Conservation (phyloP, 306 rosid species). For the Malus sieversii region DNA sequence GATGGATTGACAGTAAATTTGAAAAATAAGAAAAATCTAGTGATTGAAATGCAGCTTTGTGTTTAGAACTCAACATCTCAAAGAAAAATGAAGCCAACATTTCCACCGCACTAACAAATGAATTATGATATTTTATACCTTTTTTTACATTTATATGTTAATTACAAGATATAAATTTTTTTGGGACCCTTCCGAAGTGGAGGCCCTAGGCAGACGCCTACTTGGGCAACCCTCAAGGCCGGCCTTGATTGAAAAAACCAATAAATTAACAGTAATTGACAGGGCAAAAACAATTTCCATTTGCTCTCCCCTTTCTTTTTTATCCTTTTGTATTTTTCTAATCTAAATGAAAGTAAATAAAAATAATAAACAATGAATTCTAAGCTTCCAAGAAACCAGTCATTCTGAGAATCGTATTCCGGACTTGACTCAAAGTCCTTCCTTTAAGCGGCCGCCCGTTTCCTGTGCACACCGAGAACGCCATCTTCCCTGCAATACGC, state of each 20-base stretch:
- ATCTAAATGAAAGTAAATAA: background rate
- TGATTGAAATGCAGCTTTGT: too few relatives aligned
- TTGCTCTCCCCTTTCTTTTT: background rate
- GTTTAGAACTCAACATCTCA: too few relatives aligned
- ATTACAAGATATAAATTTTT: too few relatives aligned
- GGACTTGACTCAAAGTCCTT: conserved; percentile 70
- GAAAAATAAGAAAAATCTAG: too few relatives aligned
- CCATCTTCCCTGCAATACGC: conserved; percentile 62
- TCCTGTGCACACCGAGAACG: conserved; percentile 63
- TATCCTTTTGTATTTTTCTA: background rate
- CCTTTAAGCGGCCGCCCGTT: conserved; percentile 88
- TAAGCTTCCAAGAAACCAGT: conserved; percentile 80
- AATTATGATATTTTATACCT: too few relatives aligned
- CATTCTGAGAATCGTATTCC: conserved; percentile 80
- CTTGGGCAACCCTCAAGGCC: too few relatives aligned
- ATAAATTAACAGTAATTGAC: background rate
- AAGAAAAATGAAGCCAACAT: too few relatives aligned
- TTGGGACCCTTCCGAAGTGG: too few relatives aligned
- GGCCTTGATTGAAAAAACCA: background rate
- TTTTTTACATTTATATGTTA: too few relatives aligned
- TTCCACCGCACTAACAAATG: too few relatives aligned
- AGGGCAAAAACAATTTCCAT: background rate
- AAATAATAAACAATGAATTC: background rate
- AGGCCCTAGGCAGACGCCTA: too few relatives aligned
- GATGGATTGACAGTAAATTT: too few relatives aligned